Conservation (phyloP, 768 basidiomycete species). For the Hericium alpestre region DNA sequence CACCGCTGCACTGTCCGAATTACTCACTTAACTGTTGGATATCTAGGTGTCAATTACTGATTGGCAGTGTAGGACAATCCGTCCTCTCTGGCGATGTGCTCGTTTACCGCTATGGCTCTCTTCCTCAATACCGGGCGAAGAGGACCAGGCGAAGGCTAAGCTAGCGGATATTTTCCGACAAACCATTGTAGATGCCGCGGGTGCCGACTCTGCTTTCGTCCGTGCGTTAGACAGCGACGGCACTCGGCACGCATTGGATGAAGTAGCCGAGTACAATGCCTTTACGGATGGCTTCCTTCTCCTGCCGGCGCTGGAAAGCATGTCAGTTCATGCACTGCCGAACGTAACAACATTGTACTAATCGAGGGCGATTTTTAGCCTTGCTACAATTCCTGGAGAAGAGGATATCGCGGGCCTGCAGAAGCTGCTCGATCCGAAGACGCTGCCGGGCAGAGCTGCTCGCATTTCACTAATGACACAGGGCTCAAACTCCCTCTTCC, state of each 20-base stretch:
- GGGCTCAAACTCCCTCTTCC: constrained; percentile 19
- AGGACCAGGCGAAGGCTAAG: constrained; percentile 10
- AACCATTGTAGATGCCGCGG: constrained; percentile 13
- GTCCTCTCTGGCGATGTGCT: constrained; percentile 24
- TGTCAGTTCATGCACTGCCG: constrained; percentile 14
- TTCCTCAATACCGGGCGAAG: constrained; percentile 14
- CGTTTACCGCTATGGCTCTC: constrained; percentile 23
- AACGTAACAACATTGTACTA: no score
- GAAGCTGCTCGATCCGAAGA: constrained; percentile 22
- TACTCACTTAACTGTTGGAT: not conserved
- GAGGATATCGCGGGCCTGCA: constrained; percentile 22
- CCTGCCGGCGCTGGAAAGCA: constrained; percentile 25
- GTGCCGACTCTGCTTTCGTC: constrained; percentile 17
- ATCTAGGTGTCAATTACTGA: constrained; percentile 17
- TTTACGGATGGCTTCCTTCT: constrained; percentile 25
- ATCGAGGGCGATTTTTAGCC: constrained; percentile 7
- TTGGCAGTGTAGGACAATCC: constrained; percentile 20
- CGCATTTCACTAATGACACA: constrained; percentile 19
- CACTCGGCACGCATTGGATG: constrained; percentile 22
- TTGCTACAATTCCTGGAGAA: constrained; percentile 25
- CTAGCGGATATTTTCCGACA: constrained; percentile 18
- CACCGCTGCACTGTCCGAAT: not conserved
- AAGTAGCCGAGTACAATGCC: constrained; percentile 23
- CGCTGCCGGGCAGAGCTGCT: constrained; percentile 17
- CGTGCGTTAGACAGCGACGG: constrained; percentile 20